A percentile compares a stretch with the other conserved stretches of the same genome.
These are phyloP conservation scores for Ascosphaera acerosa DNA, from an alignment of 2,329 filamentous ascomycete species.

Conservation along the genomic window DNA sequence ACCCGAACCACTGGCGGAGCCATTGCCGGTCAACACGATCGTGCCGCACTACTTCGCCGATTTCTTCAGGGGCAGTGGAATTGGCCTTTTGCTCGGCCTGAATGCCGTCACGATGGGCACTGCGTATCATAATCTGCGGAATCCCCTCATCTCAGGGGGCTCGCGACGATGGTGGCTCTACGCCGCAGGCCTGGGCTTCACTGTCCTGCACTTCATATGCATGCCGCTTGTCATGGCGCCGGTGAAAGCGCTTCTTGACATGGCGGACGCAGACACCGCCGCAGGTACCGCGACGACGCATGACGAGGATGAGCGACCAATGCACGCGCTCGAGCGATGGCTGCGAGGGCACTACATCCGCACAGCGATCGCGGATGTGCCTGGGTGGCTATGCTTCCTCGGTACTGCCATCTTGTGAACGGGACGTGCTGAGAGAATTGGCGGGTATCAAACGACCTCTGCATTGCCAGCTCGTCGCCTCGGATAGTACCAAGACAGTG, in stretches of 20 bases:
- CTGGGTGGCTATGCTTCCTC: constrained; percentile 5
- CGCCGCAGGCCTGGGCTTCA: constrained; percentile 3
- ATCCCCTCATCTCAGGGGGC: background rate
- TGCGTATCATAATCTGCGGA: background rate
- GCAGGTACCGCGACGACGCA: background rate
- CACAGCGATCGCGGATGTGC: constrained; percentile 4
- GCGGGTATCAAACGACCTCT: no score
- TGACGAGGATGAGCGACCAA: constrained; percentile 2
- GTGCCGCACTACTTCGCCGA: background rate
- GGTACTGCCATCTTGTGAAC: constrained; percentile 4
- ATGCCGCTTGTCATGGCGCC: constrained; percentile 5
- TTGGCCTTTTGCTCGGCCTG: background rate
- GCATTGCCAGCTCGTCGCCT: no score
- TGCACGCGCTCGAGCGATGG: constrained; percentile 4
- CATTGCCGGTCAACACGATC: background rate
- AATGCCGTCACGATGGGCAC: constrained; percentile 1
- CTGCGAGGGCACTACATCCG: constrained; percentile 5
- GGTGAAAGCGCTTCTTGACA: constrained; percentile 3
- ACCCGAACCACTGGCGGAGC: background rate
- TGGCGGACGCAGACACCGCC: constrained; percentile 2
- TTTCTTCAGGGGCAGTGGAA: background rate
- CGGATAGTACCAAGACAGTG: no score
- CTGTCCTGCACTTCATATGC: constrained; percentile 5
- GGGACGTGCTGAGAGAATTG: no score
- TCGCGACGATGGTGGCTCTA: constrained; percentile 3